phyloP scores from a whole-genome alignment of 1,139 yeast species.

The Yamadazyma dushanensis region DNA sequence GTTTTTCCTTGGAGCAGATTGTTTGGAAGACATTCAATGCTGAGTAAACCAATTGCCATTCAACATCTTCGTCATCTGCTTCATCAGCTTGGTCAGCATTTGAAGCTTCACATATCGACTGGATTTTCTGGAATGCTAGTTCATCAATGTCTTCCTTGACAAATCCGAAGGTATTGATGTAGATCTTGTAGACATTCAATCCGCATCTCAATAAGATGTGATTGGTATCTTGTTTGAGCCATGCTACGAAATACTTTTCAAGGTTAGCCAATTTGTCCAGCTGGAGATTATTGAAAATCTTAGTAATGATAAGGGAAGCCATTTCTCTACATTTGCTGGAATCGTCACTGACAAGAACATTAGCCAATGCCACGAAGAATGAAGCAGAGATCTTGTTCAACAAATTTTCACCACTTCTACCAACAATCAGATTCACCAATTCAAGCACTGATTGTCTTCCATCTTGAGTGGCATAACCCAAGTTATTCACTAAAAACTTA shows the following conservation, averaged over 20 bases:
- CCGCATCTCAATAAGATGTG: conserved; percentile 71
- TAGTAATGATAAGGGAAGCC: conserved; percentile 65
- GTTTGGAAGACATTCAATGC: conserved; percentile 57
- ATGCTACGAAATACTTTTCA: conserved; percentile 60
- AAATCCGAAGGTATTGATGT: conserved; percentile 51
- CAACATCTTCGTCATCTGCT: conserved; percentile 30
- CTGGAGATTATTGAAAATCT: conserved; percentile 51
- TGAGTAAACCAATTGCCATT: conserved; percentile 80
- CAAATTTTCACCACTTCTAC: conserved; percentile 64
- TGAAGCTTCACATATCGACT: conserved; percentile 35
- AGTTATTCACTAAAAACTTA: conserved; percentile 76
- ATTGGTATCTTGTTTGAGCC: conserved; percentile 65
- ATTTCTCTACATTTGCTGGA: conserved; percentile 81
- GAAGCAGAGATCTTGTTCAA: conserved; percentile 65
- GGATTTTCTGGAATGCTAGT: conserved; percentile 37
- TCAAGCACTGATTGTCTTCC: conserved; percentile 95
- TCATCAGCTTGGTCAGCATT: conserved; percentile 25
- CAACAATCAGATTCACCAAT: conserved; percentile 66
- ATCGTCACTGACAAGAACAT: conserved; percentile 77
- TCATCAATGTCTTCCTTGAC: conserved; percentile 37
- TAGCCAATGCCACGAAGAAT: conserved; percentile 79
- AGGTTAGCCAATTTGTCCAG: conserved; percentile 43
- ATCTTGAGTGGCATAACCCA: conserved; percentile 79
- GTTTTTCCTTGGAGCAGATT: conserved; percentile 31
- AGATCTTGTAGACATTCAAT: conserved; percentile 68